Evolutionary conservation across 345 rosid species (phyloP), one percentile per base, ranked within the genome.

Genomic region (Arabis hirsuta): DNA sequence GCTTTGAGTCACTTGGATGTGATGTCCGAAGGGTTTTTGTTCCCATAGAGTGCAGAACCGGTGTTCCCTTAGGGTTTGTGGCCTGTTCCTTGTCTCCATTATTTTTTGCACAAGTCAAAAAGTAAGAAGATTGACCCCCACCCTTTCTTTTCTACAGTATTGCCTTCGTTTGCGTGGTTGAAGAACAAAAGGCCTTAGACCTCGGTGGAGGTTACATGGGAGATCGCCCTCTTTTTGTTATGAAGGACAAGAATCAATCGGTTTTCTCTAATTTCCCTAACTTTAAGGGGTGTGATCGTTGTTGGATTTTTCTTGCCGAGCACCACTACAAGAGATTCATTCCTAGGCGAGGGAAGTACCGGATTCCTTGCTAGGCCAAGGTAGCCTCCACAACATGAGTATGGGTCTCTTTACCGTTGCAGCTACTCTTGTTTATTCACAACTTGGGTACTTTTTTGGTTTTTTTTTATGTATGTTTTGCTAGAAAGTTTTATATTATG

Each of bases 111-210:
- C 36, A 32, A 32, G 8, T 5, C 8, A 6, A 32, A 32, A 32
- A 6, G 5, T 32, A 32, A 32, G 32, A 29, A 38, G 41, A 55
- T 29, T 34, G 11, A 13, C 36, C 36, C 32, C 9, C 9, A 7
- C 9, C 32, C 16, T 6, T 10, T 48, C 22, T 48, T 27, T 27
- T 19, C 71, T 74, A 56, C 83, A 90, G 97, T 66, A 65, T 77
- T 77, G 90, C 92, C 6, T 88, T 84, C 71, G 0, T 91, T 62
- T 87, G 83, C 69, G 87, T 88, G 56, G 84, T 22, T 53, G 41
- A 45, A 13, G 22, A 81, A 26, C 76, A 32, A 79, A 86, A 81
- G 44, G 96, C 93, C 24, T 54, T 89, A 11, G 84, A 82, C 44
- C 74, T 80, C 7, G 29, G 68, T 76, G 85, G 85, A 1, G 48